Percentiles rank a stretch among this genome's conserved stretches.
phyloP scores from a whole-genome alignment of 2,329 filamentous ascomycete species.

The Xylaria sp. region DNA sequence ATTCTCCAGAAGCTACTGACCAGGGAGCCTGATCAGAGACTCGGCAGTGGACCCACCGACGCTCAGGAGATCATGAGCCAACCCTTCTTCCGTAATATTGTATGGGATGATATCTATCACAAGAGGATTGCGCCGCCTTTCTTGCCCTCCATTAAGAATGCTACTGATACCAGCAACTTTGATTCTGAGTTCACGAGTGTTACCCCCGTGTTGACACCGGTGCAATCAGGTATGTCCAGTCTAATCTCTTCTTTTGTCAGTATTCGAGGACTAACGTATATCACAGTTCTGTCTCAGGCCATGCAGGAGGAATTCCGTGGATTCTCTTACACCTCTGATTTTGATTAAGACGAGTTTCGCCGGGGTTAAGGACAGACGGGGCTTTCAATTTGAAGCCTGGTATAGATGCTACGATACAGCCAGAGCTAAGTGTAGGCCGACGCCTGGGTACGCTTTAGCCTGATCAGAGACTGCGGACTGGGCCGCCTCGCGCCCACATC shows the following conservation, averaged over 20 bases:
- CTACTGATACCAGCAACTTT: constrained; percentile 99
- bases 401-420: constrained; percentile 3
- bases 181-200: constrained; percentile 98
- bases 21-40: constrained; percentile 84
- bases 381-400: neutral
- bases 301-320: constrained; percentile 99
- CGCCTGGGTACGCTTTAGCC: neutral
- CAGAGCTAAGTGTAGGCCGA: constrained; percentile 5
- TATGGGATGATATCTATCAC: constrained; percentile 98
- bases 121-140: constrained; percentile 89
- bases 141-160: constrained; percentile 79
- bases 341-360: constrained; percentile 50
- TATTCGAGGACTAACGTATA: constrained; percentile 22
- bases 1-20: constrained; percentile 97
- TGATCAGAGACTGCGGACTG: constrained; percentile 2
- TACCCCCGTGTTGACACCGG: constrained; percentile 91
- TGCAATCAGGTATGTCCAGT: constrained; percentile 80
- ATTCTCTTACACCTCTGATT: constrained; percentile 95
- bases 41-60: constrained; percentile 92
- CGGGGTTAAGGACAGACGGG: neutral
- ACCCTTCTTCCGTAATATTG: constrained; percentile 95
- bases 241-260: neutral
- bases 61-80: constrained; percentile 99
- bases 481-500: neutral
- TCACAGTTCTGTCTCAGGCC: constrained; percentile 85